Conservation (phyloP, 106 monocot species). For the Allium cepa region DNA sequence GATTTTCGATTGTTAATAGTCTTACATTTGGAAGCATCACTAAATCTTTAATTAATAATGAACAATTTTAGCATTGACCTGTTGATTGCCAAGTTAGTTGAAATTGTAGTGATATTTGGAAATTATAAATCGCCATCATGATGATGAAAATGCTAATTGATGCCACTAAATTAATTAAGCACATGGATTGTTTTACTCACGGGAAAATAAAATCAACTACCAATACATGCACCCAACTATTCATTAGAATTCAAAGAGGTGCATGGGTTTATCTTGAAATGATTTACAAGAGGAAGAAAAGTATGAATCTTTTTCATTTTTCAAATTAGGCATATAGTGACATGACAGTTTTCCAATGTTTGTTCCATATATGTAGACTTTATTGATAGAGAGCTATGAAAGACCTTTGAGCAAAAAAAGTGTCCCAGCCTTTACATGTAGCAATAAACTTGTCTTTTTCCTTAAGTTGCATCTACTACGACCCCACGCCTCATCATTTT, state of each 20-base stretch:
- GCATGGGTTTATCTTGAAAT: not conserved
- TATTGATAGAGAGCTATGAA: not conserved
- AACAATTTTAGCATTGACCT: not conserved
- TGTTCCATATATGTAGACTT: conserved; percentile 3
- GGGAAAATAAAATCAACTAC: not conserved
- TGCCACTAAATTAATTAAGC: not conserved
- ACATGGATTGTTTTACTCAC: not conserved
- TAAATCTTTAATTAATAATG: not conserved
- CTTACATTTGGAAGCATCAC: not conserved
- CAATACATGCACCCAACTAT: not conserved
- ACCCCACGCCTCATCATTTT: not conserved
- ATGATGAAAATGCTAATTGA: not conserved
- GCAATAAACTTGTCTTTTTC: not conserved
- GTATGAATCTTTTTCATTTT: not conserved
- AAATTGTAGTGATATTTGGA: not conserved
- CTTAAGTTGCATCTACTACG: not conserved
- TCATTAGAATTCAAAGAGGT: not conserved
- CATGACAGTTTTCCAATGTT: not conserved
- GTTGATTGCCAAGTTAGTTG: not conserved
- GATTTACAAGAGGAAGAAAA: not conserved
- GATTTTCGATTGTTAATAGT: not conserved
- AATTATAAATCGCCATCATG: not conserved
- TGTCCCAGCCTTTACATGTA: conserved; percentile 1
- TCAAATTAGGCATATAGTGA: too few species aligned
- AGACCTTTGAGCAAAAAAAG: not conserved